Percentiles rank a stretch among this genome's conserved stretches.
These are phyloP conservation scores for Suillus decipiens DNA, from an alignment of 768 basidiomycete genomes.

Conservation along the genomic window DNA sequence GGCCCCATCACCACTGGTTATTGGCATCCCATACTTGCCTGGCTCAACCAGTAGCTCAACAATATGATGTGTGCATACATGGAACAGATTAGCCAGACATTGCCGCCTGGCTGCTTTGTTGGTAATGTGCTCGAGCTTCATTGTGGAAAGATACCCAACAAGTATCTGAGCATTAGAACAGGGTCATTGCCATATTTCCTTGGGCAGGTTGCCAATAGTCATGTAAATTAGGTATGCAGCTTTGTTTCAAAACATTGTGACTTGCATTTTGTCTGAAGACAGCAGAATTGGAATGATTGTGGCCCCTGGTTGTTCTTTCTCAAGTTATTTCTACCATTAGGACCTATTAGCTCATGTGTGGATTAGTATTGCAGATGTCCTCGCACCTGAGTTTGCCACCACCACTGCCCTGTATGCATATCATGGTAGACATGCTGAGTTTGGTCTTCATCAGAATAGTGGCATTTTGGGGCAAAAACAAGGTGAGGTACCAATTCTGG, in stretches of 20 bases:
- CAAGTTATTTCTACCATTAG: conserved; percentile 18
- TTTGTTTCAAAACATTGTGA: conserved; percentile 21
- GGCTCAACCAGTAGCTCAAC: conserved; percentile 30
- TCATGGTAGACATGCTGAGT: too few species aligned
- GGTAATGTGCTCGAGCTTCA: conserved; percentile 10
- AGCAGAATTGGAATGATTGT: conserved; percentile 1
- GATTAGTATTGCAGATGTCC: too few species aligned
- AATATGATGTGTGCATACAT: conserved; percentile 34
- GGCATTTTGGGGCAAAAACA: too few species aligned
- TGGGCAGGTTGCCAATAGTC: conserved; percentile 40
- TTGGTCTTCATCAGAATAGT: too few species aligned
- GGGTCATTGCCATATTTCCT: conserved; percentile 36
- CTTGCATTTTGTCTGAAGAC: conserved; percentile 29
- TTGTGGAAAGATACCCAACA: not conserved
- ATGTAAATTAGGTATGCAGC: conserved; percentile 23
- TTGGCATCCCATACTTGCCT: conserved; percentile 30
- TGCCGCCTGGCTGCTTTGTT: conserved; percentile 24
- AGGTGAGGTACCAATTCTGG: too few species aligned
- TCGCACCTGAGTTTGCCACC: too few species aligned
- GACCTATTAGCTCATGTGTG: too few species aligned
- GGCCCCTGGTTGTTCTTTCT: conserved; percentile 12
- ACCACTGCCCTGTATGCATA: too few species aligned
- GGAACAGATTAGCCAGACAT: conserved; percentile 37
- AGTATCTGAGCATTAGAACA: conserved; percentile 17
- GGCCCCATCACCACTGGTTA: conserved; percentile 37